These are phyloP conservation scores for Cymbopogon citratus DNA, from an alignment of 176 grass and related monocot species.

Conservation along the genomic window DNA sequence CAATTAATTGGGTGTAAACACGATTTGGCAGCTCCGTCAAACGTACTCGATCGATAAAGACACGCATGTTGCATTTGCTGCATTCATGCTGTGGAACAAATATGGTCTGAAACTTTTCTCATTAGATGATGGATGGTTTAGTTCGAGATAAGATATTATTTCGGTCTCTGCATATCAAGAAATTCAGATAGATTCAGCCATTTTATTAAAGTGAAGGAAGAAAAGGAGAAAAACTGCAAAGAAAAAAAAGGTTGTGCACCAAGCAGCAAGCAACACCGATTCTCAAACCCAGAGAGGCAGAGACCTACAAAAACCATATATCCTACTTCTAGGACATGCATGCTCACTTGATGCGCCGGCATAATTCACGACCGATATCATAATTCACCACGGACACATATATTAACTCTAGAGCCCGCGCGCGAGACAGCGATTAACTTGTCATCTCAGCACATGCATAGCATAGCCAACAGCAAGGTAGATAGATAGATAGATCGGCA, in stretches of 20 bases:
- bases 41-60: not conserved
- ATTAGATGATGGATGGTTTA: not conserved
- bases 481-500: not conserved
- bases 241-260: not conserved
- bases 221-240: not conserved
- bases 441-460: not conserved
- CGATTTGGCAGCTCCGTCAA: not conserved
- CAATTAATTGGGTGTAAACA: not conserved
- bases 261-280: not conserved
- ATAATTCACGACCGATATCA: not conserved
- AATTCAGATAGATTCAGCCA: not conserved
- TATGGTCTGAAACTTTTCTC: not conserved
- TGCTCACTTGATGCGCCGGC: not conserved
- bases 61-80: not conserved
- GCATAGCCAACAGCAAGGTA: not conserved
- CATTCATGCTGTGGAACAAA: not conserved
- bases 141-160: not conserved
- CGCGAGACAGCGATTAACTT: not conserved
- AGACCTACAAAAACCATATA: not conserved
- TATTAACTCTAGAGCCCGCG: not conserved
- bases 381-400: not conserved
- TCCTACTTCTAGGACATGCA: not conserved
- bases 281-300: not conserved
- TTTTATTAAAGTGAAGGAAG: not conserved
- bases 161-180: not conserved